These are phyloP conservation scores for Aspergillus funiculosus DNA, from an alignment of 495 filamentous ascomycete genomes.

Conservation along the genomic window DNA sequence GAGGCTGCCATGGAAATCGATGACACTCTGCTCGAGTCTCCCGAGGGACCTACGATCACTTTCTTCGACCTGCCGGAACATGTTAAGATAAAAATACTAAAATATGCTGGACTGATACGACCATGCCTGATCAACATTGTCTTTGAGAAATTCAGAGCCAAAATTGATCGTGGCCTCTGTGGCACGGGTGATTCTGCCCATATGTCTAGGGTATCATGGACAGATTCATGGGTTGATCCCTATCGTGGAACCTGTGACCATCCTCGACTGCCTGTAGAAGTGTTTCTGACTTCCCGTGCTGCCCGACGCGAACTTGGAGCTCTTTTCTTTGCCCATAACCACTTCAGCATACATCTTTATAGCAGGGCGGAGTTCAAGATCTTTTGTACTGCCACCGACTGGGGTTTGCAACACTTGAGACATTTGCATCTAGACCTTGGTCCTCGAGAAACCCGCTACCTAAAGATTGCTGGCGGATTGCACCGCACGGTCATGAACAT, in stretches of 20 bases:
- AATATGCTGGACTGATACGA: slow-evolving; percentile 22
- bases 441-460: slow-evolving; percentile 15
- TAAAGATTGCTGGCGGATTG: slow-evolving; percentile 7
- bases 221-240: neutral
- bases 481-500: slow-evolving; percentile 15
- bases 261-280: slow-evolving; percentile 16
- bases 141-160: slow-evolving; percentile 8
- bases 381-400: slow-evolving; percentile 14
- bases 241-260: slow-evolving; percentile 15
- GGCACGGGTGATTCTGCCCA: slow-evolving; percentile 3
- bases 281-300: slow-evolving; percentile 15
- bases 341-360: slow-evolving; percentile 15
- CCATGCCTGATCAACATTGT: slow-evolving; percentile 18
- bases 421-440: slow-evolving; percentile 23
- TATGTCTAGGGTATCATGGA: neutral
- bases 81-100: slow-evolving; percentile 18
- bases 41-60: neutral
- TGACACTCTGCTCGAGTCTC: neutral
- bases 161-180: neutral
- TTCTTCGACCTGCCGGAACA: slow-evolving; percentile 23
- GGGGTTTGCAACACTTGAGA: slow-evolving; percentile 12
- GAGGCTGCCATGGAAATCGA: neutral
- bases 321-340: slow-evolving; percentile 17
- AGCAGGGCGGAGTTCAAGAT: slow-evolving; percentile 12
- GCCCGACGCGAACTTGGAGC: slow-evolving; percentile 12